These are phyloP conservation scores for Dryadomyces quercus-mongolicae DNA, from an alignment of 2,329 filamentous ascomycete species.

Conservation along the genomic window DNA sequence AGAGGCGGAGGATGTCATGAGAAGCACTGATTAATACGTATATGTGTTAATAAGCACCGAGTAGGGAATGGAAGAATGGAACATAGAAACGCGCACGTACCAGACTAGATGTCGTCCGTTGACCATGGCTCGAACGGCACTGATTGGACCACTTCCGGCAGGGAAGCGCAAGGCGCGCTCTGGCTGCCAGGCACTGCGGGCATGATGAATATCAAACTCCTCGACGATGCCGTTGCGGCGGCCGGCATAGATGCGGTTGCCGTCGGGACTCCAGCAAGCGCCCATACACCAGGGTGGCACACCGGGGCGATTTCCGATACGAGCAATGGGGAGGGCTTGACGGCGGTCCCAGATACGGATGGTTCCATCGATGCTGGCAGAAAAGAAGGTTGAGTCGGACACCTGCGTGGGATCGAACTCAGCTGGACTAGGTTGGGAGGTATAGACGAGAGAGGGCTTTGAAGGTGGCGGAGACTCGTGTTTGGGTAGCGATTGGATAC, in stretches of 20 bases:
- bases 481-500: neutral
- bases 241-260: slow-evolving; percentile 89
- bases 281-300: slow-evolving; percentile 97
- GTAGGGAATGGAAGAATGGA: neutral
- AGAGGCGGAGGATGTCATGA: slow-evolving; percentile 85
- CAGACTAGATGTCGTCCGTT: slow-evolving; percentile 89
- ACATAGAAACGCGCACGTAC: slow-evolving; percentile 7
- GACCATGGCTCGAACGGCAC: slow-evolving; percentile 77
- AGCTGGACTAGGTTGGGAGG: slow-evolving; percentile 23
- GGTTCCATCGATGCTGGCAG: slow-evolving; percentile 76
- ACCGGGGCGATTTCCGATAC: slow-evolving; percentile 59
- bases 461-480: neutral
- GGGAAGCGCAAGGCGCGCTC: slow-evolving; percentile 79
- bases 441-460: slow-evolving; percentile 17
- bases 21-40: slow-evolving; percentile 49
- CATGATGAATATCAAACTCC: slow-evolving; percentile 80
- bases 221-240: slow-evolving; percentile 87
- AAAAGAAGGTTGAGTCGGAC: slow-evolving; percentile 72
- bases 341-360: slow-evolving; percentile 90
- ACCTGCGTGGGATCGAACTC: slow-evolving; percentile 44
- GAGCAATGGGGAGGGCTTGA: slow-evolving; percentile 62
- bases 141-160: slow-evolving; percentile 78
- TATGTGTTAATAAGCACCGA: neutral
- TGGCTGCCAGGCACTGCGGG: slow-evolving; percentile 52
- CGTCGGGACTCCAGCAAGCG: slow-evolving; percentile 90